Evolutionary conservation across 768 basidiomycete species (phyloP).

Genomic region (Porphyrellus cyaneotinctus): DNA sequence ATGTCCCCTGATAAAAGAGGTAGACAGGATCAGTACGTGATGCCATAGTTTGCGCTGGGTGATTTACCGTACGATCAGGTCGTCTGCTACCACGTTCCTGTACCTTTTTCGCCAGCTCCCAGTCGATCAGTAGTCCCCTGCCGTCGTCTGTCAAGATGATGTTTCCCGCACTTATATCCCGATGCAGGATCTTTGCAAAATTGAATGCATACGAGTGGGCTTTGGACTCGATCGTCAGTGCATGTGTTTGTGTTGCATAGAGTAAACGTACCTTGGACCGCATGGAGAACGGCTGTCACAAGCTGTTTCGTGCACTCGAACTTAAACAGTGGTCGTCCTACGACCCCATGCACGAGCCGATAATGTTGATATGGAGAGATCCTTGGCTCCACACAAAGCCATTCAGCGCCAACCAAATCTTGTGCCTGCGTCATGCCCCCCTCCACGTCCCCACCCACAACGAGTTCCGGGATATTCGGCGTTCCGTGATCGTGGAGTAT

Average conservation of each 20-base stretch:
- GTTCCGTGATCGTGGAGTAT: not conserved
- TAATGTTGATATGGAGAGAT: conserved; percentile 1
- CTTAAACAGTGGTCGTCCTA: not conserved
- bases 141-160: conserved; percentile 18
- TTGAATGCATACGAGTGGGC: conserved; percentile 21
- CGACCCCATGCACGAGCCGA: not conserved
- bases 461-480: conserved; percentile 1
- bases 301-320: not conserved
- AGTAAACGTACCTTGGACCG: not conserved
- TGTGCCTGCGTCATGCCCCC: not conserved
- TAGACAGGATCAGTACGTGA: not conserved
- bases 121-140: conserved; percentile 22
- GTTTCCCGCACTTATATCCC: conserved; percentile 29
- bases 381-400: not conserved
- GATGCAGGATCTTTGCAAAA: conserved; percentile 17
- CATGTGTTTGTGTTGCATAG: too few species aligned
- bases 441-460: not conserved
- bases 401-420: not conserved
- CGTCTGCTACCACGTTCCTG: not conserved
- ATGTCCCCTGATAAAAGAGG: not conserved
- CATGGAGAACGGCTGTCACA: not conserved
- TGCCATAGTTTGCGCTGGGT: not conserved
- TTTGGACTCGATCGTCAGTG: not conserved
- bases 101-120: conserved; percentile 17
- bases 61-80: not conserved